Evolutionary conservation across 805 yeast species (phyloP), one percentile per base, ranked within the genome.

Genomic region (Candida boleticola): DNA sequence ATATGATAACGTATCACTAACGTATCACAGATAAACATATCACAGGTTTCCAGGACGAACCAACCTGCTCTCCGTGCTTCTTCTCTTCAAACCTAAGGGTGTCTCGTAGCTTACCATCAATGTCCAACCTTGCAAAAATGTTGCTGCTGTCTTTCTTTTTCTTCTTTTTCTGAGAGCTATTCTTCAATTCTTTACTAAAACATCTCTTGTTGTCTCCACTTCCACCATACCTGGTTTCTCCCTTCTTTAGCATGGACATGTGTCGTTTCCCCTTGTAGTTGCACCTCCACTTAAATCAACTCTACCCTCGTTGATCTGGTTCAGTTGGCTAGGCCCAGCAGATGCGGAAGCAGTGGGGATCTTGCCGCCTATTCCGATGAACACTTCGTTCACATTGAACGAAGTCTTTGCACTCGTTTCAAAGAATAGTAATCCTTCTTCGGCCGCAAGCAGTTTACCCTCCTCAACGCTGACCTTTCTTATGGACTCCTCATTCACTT

Each of bases 371-470:
- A 92, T 87, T 13, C 88, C 92, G 58, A 88, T 68, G 61, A 92
- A 92, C 41, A 92, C 95, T 48, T 92, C 95, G 57, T 85, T 88
- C 30, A 92, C 97, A 57, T 90, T 89, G 55, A 76, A 74, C 14
- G 92, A 85, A 3, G 95, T 82, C 70, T 92, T 92, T 17, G 99
- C 99, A 60, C 93, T 83, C 5, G 97, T 89, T 68, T 92, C 99
- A 59, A 87, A 92, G 59, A 92, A 92, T 50, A 93, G 67, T 45
- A 93, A 71, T 1, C 86, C 89, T 66, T 92, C 97, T 56, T 93
- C 97, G 30, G 86, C 85, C 3, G 98, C 97, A 45, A 92, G 73
- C 43, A 77, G 79, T 63, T 82, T 73, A 29, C 97, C 99, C 61
- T 93, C 98, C 52, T 85, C 90, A 38, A 77, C 73, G 25, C 89